Conservation (phyloP, 2,329 filamentous ascomycete species). For the Diaporthe helianthi region DNA sequence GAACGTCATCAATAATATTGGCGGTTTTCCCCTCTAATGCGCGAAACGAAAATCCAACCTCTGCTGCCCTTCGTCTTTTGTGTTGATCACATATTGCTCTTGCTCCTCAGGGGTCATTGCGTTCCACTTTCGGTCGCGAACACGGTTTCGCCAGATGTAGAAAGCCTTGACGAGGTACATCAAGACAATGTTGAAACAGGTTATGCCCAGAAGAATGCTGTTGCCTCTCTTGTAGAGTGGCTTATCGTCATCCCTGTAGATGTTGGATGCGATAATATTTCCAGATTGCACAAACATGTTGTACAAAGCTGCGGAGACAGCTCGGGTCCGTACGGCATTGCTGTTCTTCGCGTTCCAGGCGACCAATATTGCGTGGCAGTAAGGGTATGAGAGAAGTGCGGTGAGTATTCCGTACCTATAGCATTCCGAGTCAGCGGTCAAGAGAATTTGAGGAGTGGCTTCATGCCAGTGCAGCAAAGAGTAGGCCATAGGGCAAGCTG, state of each 20-base stretch:
- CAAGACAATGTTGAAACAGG: slow-evolving; percentile 54
- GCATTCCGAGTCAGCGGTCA: no score
- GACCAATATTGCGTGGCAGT: slow-evolving; percentile 56
- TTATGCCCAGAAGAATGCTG: slow-evolving; percentile 55
- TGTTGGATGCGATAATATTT: slow-evolving; percentile 54
- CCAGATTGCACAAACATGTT: slow-evolving; percentile 57
- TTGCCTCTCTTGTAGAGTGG: slow-evolving; percentile 60
- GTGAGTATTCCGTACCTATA: slow-evolving; percentile 46
- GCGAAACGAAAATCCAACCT: slow-evolving; percentile 62
- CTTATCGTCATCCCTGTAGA: slow-evolving; percentile 62
- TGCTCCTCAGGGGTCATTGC: slow-evolving; percentile 53
- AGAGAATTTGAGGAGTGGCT: no score
- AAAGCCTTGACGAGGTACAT: slow-evolving; percentile 54
- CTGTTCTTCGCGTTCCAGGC: slow-evolving; percentile 56
- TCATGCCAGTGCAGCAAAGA: no score
- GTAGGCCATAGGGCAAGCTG: no score
- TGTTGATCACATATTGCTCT: slow-evolving; percentile 55
- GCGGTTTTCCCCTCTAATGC: slow-evolving; percentile 39
- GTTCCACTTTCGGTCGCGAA: slow-evolving; percentile 52
- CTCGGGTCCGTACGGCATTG: slow-evolving; percentile 56
- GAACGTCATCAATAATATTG: no score
- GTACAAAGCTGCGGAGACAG: slow-evolving; percentile 56
- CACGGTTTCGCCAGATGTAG: slow-evolving; percentile 55
- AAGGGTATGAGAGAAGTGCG: slow-evolving; percentile 55
- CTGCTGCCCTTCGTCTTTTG: slow-evolving; percentile 60